phyloP scores from a whole-genome alignment of 306 rosid species.

The Cucurbita argyrosperma region DNA sequence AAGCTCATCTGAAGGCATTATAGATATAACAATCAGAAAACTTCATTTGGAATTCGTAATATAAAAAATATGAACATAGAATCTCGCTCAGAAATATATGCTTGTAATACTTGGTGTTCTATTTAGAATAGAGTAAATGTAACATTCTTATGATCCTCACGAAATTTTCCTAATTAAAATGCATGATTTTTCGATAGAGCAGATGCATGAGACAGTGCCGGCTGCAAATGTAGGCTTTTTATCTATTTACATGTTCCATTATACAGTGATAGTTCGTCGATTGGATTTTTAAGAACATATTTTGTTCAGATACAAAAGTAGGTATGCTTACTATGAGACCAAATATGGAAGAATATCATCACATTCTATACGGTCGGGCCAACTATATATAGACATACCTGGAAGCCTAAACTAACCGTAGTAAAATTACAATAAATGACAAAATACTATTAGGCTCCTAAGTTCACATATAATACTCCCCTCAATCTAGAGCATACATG shows the following conservation, averaged over 20 bases:
- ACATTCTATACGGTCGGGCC: too few species aligned
- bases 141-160: neutral
- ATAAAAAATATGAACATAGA: neutral
- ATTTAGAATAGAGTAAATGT: neutral
- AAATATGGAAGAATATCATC: too few species aligned
- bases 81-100: neutral
- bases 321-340: too few species aligned
- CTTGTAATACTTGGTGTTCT: neutral
- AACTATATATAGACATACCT: too few species aligned
- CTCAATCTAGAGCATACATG: too few species aligned
- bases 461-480: too few species aligned
- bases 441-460: too few species aligned
- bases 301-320: too few species aligned
- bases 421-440: too few species aligned
- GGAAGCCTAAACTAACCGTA: too few species aligned
- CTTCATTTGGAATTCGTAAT: neutral
- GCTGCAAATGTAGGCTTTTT: neutral
- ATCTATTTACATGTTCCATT: neutral
- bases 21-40: slow-evolving; percentile 10
- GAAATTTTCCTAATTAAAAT: neutral
- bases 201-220: neutral
- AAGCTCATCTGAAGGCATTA: slow-evolving; percentile 40
- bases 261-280: neutral
- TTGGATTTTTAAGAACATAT: too few species aligned
- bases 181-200: neutral